Percentiles rank a stretch among this genome's conserved stretches.
Conservation (phyloP, 1,284 basidiomycete genomes). For the Abortiporus biennis region DNA sequence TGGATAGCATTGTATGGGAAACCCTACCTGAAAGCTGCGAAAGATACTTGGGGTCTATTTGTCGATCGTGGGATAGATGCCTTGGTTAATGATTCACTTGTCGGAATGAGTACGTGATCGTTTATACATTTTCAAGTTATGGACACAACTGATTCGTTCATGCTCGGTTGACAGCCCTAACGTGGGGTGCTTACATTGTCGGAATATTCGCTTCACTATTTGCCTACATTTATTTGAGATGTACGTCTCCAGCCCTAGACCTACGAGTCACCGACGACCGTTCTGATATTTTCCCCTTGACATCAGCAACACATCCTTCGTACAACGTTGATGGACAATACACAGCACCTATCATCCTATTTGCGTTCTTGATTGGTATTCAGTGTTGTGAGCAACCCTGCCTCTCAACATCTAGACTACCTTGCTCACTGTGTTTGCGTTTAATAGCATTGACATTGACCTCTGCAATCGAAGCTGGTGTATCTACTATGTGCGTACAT, state of each 20-base stretch:
- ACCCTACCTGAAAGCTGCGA: constrained; percentile 80
- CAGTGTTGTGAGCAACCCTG: constrained; percentile 51
- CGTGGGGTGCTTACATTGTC: constrained; percentile 75
- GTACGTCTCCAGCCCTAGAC: constrained; percentile 33
- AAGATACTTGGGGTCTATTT: constrained; percentile 87
- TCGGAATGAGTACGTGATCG: constrained; percentile 61
- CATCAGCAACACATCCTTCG: constrained; percentile 58
- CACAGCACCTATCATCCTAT: constrained; percentile 73
- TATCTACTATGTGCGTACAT: constrained; percentile 68
- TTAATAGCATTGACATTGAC: constrained; percentile 55
- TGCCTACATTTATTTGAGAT: constrained; percentile 74
- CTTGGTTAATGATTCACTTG: constrained; percentile 80
- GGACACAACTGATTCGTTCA: constrained; percentile 6
- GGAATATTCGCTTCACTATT: constrained; percentile 77
- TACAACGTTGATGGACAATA: constrained; percentile 74
- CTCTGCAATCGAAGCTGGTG: constrained; percentile 72
- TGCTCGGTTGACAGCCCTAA: constrained; percentile 42
- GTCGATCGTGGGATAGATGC: constrained; percentile 84
- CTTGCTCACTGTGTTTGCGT: constrained; percentile 4
- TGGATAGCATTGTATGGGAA: constrained; percentile 78
- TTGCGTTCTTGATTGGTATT: constrained; percentile 75
- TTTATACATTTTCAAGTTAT: constrained; percentile 2
- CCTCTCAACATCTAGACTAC: neutral
- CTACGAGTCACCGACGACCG: neutral
- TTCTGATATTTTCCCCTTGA: constrained; percentile 5